Conservation (phyloP, 257 asterid genomes). For the Primulina tabacum region DNA sequence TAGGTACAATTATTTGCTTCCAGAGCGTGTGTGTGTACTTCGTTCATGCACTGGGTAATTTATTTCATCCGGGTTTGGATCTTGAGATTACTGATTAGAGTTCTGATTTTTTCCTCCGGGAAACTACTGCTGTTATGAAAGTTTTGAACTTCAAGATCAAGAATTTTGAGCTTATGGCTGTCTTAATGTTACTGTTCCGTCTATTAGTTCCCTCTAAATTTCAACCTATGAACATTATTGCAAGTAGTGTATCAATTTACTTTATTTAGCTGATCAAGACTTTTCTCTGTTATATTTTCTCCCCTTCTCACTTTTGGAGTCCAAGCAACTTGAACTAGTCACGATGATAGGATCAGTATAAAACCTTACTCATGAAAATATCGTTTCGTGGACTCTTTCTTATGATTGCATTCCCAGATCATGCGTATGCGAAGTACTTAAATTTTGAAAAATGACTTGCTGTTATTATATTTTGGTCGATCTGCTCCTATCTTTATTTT, state of each 20-base stretch:
- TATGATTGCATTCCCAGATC: not conserved
- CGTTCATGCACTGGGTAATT: not conserved
- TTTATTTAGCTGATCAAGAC: no score
- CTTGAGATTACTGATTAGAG: not conserved
- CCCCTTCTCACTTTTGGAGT: no score
- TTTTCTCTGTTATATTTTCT: no score
- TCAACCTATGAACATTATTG: not conserved
- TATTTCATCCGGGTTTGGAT: not conserved
- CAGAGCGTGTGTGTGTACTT: not conserved
- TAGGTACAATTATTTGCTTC: conserved; percentile 36
- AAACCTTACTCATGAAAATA: not conserved
- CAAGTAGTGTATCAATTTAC: not conserved
- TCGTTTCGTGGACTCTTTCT: not conserved
- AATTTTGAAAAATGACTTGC: not conserved
- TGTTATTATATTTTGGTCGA: not conserved
- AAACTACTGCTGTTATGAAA: not conserved
- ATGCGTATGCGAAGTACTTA: not conserved
- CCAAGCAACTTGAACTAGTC: no score
- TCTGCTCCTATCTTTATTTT: not conserved
- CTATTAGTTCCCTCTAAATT: not conserved
- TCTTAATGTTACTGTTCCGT: not conserved
- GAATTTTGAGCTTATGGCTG: conserved; percentile 1
- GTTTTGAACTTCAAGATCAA: not conserved
- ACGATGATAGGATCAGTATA: no score
- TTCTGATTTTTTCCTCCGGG: conserved; percentile 7